Evolutionary conservation across 2,329 filamentous ascomycete genomes (phyloP), one percentile per base, ranked within the genome.

Genomic region (Incumbomyces lentus): DNA sequence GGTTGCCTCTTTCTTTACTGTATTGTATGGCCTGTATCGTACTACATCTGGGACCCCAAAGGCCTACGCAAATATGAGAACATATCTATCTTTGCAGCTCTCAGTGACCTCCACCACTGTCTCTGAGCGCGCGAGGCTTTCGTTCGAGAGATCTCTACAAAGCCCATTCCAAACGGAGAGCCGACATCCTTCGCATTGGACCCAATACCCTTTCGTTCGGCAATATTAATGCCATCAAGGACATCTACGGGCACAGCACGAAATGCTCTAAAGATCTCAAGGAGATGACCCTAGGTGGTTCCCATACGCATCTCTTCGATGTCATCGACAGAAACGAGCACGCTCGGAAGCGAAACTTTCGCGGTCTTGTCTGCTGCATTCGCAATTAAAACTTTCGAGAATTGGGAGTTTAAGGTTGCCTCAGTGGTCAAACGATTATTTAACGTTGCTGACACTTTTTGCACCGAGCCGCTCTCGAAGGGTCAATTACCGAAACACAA

Each of bases 341-440:
- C 47, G 56, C 58, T 0, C 58, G 62, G 1, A 68, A 68, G 49
- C 55, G 65, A 6, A 67, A 66, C n/a, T n/a, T n/a, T n/a, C n/a
- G n/a, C n/a, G 48, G 54, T 63, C 0, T 48, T 68, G 1, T 62
- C 65, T 1, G 58, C 55, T n/a, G 65, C 64, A 1, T 68, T 64
- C 47, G 63, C 65, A 1, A 40, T 64, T 10, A 67, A 67, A 52
- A 65, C 65, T 26, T 55, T 68, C 0, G 62, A 66, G 34, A 53
- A 57, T 2, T 67, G 63, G 64, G 66, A 67, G 44, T 61, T 59
- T 53, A 67, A 66, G 40, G 63, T 68, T 3, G 61, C 60, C 13
- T 61, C 65, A 44, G 64, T 60, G 46, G 59, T 55, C n/a, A 49
- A 51, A 3, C 55, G 60, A 14, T 35, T 67, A 19, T 57, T 67